Evolutionary conservation across 1,284 basidiomycete species (phyloP).

Genomic region (Mycena sp.): DNA sequence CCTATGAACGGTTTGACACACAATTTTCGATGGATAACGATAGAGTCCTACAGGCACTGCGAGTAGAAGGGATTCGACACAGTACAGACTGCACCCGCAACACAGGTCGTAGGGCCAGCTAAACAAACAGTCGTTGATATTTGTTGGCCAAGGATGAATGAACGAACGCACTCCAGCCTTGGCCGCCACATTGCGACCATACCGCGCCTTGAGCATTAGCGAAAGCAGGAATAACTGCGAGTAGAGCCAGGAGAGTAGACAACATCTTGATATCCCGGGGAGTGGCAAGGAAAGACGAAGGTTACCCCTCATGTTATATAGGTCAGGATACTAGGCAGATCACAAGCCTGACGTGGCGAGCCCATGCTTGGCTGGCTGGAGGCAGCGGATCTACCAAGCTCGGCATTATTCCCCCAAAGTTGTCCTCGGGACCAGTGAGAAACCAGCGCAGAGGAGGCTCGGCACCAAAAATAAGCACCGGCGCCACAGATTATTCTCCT

Average conservation of each 20-base stretch:
- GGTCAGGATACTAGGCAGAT: neutral
- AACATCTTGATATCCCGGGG: slow-evolving; percentile 56
- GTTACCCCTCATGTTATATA: slow-evolving; percentile 14
- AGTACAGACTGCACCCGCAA: slow-evolving; percentile 50
- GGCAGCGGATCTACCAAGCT: slow-evolving; percentile 16
- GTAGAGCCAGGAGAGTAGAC: slow-evolving; percentile 55
- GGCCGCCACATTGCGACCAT: slow-evolving; percentile 31
- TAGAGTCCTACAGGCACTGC: slow-evolving; percentile 60
- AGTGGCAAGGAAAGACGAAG: slow-evolving; percentile 1
- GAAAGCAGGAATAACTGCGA: slow-evolving; percentile 55
- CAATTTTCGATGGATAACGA: no score
- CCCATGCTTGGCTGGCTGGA: neutral
- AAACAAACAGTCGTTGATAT: slow-evolving; percentile 19
- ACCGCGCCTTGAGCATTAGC: slow-evolving; percentile 53
- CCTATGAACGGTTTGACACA: slow-evolving; percentile 30
- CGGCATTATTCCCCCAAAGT: slow-evolving; percentile 19
- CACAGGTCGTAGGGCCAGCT: slow-evolving; percentile 52
- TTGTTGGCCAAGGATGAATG: slow-evolving; percentile 5
- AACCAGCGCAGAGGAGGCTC: neutral
- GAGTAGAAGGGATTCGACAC: slow-evolving; percentile 60
- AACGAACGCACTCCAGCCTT: slow-evolving; percentile 57
- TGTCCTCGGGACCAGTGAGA: slow-evolving; percentile 27
- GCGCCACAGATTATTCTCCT: slow-evolving; percentile 9
- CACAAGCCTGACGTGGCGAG: slow-evolving; percentile 17
- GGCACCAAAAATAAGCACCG: neutral